Percentiles rank a stretch among this genome's conserved stretches.
Evolutionary conservation across 371 early-diverging fungal species (phyloP).

Genomic region (Coemansia sp.): DNA sequence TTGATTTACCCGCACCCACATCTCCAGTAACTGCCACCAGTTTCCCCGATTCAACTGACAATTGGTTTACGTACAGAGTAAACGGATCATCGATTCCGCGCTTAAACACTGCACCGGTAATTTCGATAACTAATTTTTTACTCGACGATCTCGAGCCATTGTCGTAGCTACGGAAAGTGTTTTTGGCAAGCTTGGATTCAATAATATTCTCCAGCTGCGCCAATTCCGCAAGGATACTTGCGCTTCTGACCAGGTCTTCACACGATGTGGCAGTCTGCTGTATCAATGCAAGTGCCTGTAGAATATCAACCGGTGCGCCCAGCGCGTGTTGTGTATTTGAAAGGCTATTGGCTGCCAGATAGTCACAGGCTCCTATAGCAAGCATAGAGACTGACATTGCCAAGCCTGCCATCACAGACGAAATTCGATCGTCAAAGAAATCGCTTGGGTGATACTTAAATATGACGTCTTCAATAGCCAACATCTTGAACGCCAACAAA

Average conservation of each 20-base stretch:
- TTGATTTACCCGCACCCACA: constrained; percentile 87
- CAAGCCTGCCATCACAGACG: background rate
- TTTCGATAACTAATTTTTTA: background rate
- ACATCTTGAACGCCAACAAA: constrained; percentile 19
- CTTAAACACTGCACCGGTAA: constrained; percentile 5
- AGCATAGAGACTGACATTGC: constrained; percentile 14
- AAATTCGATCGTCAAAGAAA: constrained; percentile 16
- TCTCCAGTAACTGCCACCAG: constrained; percentile 57
- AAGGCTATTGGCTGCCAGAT: background rate
- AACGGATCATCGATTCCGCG: background rate
- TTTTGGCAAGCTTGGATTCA: background rate
- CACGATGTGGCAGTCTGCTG: constrained; percentile 10
- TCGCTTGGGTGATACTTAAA: constrained; percentile 13
- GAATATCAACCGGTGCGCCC: background rate
- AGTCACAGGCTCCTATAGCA: constrained; percentile 4
- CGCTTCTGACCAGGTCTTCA: background rate
- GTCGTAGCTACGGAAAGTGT: background rate
- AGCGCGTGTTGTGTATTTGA: background rate
- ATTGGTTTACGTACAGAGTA: background rate
- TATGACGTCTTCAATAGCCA: constrained; percentile 19
- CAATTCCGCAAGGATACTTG: constrained; percentile 10
- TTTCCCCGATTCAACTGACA: constrained; percentile 3
- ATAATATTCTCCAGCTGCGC: constrained; percentile 10
- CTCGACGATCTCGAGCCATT: too few species aligned
- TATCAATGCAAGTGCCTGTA: constrained; percentile 4